Evolutionary conservation across 768 basidiomycete genomes (phyloP).

Genomic region (Tylopilus intermedius): DNA sequence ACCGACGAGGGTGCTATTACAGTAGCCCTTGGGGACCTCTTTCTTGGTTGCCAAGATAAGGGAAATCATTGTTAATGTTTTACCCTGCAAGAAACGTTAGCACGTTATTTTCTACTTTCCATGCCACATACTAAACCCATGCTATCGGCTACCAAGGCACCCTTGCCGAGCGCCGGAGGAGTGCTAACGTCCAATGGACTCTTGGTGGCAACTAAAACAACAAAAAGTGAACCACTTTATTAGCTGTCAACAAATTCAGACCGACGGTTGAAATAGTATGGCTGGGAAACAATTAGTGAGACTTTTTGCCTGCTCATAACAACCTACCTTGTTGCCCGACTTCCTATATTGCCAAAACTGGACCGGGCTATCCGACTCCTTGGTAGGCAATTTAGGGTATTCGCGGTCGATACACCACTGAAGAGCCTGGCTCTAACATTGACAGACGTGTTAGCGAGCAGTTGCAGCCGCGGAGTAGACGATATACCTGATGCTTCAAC

Average conservation of each 20-base stretch:
- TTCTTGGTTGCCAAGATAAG: slow-evolving; percentile 73
- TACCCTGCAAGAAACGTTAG: slow-evolving; percentile 51
- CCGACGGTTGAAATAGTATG: slow-evolving; percentile 68
- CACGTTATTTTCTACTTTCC: slow-evolving; percentile 1
- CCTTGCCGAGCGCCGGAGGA: slow-evolving; percentile 65
- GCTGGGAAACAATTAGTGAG: slow-evolving; percentile 24
- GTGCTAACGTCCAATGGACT: slow-evolving; percentile 56
- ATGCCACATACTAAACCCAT: slow-evolving; percentile 60
- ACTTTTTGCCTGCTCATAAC: not conserved
- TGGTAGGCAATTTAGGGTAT: slow-evolving; percentile 68
- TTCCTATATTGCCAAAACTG: slow-evolving; percentile 85
- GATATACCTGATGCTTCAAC: slow-evolving; percentile 71
- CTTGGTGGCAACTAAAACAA: slow-evolving; percentile 65
- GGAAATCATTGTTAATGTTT: slow-evolving; percentile 85
- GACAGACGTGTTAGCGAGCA: not conserved
- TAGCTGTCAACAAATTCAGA: slow-evolving; percentile 1
- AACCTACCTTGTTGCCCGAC: slow-evolving; percentile 47
- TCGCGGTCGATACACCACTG: slow-evolving; percentile 84
- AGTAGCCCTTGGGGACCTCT: slow-evolving; percentile 52
- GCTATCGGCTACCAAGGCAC: slow-evolving; percentile 85
- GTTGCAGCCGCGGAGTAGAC: not conserved
- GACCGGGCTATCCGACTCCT: slow-evolving; percentile 64
- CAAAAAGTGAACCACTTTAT: not conserved
- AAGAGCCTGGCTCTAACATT: slow-evolving; percentile 66
- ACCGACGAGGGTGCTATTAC: slow-evolving; percentile 79